These are phyloP conservation scores for Venturia effusa DNA, from an alignment of 2,329 filamentous ascomycete species.

Conservation along the genomic window DNA sequence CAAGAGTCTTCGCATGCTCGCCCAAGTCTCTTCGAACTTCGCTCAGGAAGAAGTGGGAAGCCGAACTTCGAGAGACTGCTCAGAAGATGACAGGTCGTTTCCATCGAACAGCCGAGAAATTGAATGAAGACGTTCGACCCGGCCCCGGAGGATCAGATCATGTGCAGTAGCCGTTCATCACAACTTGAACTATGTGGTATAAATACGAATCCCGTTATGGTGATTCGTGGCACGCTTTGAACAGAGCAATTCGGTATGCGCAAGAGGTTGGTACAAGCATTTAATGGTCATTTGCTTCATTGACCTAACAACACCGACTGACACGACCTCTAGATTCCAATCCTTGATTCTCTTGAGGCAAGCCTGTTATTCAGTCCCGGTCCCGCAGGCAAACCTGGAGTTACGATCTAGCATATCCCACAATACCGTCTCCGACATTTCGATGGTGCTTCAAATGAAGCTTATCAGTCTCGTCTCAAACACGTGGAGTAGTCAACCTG, in stretches of 20 bases:
- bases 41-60: constrained; percentile 31
- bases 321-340: constrained; percentile 28
- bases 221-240: constrained; percentile 38
- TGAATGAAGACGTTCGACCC: constrained; percentile 32
- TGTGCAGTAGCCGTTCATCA: constrained; percentile 40
- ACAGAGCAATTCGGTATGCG: constrained; percentile 34
- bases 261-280: constrained; percentile 33
- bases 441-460: constrained; percentile 31
- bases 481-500: constrained; percentile 8
- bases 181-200: constrained; percentile 35
- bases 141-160: constrained; percentile 34
- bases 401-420: constrained; percentile 22
- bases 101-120: constrained; percentile 31
- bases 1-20: constrained; percentile 37
- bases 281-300: not conserved
- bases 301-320: not conserved
- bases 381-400: constrained; percentile 31
- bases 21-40: constrained; percentile 30
- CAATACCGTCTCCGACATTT: constrained; percentile 31
- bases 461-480: constrained; percentile 24
- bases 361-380: constrained; percentile 26
- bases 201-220: constrained; percentile 38
- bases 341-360: constrained; percentile 32
- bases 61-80: constrained; percentile 31
- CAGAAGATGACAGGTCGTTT: constrained; percentile 31